phyloP scores from a whole-genome alignment of 768 basidiomycete species.

The Mycena chlorophos region DNA sequence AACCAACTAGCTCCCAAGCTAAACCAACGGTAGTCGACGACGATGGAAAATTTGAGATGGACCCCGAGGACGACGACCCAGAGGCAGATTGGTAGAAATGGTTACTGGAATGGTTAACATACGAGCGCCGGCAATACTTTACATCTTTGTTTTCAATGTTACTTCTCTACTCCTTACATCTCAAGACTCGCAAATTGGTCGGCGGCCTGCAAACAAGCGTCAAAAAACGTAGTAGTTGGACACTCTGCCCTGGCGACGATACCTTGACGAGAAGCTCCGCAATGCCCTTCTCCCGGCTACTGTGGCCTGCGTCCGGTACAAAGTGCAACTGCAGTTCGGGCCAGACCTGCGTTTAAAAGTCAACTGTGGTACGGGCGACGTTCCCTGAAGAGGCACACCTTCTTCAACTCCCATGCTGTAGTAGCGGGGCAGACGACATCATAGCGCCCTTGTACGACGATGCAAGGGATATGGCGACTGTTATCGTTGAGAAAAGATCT shows the following conservation, averaged over 20 bases:
- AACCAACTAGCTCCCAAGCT: too few species aligned
- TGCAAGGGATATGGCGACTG: conserved; percentile 85
- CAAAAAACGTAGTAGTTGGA: not conserved
- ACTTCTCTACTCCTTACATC: too few species aligned
- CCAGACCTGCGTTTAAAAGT: conserved; percentile 48
- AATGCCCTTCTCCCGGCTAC: conserved; percentile 71
- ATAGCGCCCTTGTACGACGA: conserved; percentile 84
- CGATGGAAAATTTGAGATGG: too few species aligned
- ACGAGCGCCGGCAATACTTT: too few species aligned
- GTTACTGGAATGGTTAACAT: too few species aligned
- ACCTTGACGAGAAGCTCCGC: conserved; percentile 73
- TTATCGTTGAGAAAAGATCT: not conserved
- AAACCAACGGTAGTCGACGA: too few species aligned
- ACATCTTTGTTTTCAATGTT: too few species aligned
- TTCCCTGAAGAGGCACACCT: conserved; percentile 33
- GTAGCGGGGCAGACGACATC: conserved; percentile 87
- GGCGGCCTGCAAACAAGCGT: conserved; percentile 35
- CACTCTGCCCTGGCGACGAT: too few species aligned
- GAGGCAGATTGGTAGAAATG: too few species aligned
- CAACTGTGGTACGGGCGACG: not conserved
- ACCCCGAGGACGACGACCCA: too few species aligned
- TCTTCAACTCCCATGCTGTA: conserved; percentile 80
- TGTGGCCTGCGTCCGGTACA: conserved; percentile 87
- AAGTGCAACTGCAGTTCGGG: conserved; percentile 76
- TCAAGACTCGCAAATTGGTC: conserved; percentile 44